Conservation (phyloP, 1,284 basidiomycete genomes). For the Tylopilus sp. region DNA sequence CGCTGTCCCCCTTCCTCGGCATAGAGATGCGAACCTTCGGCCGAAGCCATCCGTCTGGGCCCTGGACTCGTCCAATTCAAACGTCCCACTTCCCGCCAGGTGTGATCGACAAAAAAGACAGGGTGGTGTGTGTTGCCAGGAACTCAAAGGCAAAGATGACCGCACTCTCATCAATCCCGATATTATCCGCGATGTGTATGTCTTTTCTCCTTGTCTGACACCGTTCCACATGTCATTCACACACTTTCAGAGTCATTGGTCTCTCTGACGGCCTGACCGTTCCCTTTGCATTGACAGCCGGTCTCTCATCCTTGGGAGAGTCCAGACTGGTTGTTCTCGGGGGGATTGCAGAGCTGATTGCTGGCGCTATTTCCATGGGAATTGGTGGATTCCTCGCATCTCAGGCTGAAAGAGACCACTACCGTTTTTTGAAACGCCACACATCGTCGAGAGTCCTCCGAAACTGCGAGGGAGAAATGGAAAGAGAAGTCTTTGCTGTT, state of each 20-base stretch:
- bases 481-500: conserved; percentile 88
- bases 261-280: conserved; percentile 96
- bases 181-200: conserved; percentile 78
- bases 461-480: conserved; percentile 91
- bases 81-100: conserved; percentile 50
- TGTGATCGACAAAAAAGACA: conserved; percentile 55
- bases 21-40: not conserved
- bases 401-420: conserved; percentile 94
- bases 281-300: conserved; percentile 86
- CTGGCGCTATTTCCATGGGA: conserved; percentile 96
- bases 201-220: not conserved
- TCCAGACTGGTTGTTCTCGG: conserved; percentile 87
- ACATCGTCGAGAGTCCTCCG: conserved; percentile 81
- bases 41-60: conserved; percentile 60
- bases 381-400: conserved; percentile 97
- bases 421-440: conserved; percentile 73
- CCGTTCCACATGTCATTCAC: not conserved
- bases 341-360: conserved; percentile 89
- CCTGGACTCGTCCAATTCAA: conserved; percentile 41
- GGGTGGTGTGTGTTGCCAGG: conserved; percentile 77
- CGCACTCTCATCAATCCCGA: conserved; percentile 81
- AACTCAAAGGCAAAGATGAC: conserved; percentile 74
- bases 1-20: conserved; percentile 19
- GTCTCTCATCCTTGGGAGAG: conserved; percentile 87
- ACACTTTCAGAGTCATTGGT: conserved; percentile 74